A percentile compares a stretch with the other conserved stretches of the same genome.
Evolutionary conservation across 495 filamentous ascomycete genomes (phyloP).

Genomic region (Penicillium lividum): DNA sequence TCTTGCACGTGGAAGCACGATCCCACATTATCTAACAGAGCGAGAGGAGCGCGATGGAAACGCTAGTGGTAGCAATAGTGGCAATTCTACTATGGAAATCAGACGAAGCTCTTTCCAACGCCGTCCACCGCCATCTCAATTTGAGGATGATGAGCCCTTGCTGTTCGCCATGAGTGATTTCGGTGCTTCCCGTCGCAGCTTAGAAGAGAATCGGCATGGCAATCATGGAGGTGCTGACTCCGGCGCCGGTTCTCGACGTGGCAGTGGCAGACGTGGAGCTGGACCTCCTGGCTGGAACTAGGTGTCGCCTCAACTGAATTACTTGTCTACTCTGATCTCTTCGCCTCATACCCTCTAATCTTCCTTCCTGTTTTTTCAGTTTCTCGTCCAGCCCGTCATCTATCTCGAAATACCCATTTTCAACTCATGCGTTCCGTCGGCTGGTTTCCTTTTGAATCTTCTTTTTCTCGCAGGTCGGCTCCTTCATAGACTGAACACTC

Average conservation of each 20-base stretch:
- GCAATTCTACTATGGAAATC: constrained; percentile 36
- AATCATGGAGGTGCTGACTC: constrained; percentile 40
- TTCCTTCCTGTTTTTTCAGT: not conserved
- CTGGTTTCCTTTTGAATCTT: constrained; percentile 16
- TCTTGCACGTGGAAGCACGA: constrained; percentile 38
- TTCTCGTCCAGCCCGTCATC: not conserved
- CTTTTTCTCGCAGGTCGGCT: constrained; percentile 14
- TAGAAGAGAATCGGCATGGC: constrained; percentile 65
- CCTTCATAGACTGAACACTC: constrained; percentile 26
- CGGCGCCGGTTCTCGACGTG: constrained; percentile 38
- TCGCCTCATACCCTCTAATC: not conserved
- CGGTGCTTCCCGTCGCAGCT: constrained; percentile 65
- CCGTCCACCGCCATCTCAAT: constrained; percentile 37
- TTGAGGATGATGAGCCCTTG: constrained; percentile 76
- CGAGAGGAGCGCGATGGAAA: constrained; percentile 53
- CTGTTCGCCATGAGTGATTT: constrained; percentile 90
- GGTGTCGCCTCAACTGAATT: not conserved
- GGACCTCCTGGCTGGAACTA: constrained; percentile 38
- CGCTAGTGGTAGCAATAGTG: constrained; percentile 54
- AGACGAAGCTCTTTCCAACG: constrained; percentile 38
- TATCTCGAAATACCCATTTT: constrained; percentile 7
- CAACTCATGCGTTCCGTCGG: not conserved
- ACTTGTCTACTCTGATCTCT: not conserved
- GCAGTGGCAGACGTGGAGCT: constrained; percentile 40
- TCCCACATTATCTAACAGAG: constrained; percentile 37